Evolutionary conservation across 192 early-diverging fungal species (phyloP), one percentile per base, ranked within the genome.

Genomic region (Jimgerdemannia flammicorona): DNA sequence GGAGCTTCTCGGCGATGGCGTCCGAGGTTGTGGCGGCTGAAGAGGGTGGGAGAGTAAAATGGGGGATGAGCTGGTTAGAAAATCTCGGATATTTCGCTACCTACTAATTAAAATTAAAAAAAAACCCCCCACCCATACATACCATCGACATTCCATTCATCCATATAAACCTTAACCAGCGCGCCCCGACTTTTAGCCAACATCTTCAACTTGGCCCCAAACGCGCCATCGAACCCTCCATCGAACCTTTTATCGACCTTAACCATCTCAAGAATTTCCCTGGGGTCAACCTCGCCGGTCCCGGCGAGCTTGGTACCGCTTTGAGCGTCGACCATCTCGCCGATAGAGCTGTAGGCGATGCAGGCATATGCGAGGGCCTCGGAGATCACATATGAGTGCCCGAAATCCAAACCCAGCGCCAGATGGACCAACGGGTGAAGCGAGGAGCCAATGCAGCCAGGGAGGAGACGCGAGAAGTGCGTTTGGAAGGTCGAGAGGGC

Each of bases 201-300:
- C 6, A 68, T 19, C 67, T 68, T 68, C 29, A 68, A 19, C 40
- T 68, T 68, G 67, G 18, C 67, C 19, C 29, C 67, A 68, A 68
- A 68, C 29, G 8, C 67, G 9, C 40, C 29, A 68, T 68, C 67
- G 19, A 68, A 68, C 19, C 6, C 40, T 41, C 67, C 67, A 41
- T 68, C 67, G 40, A 68, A 68, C 29, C 67, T 20, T 41, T 68
- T 68, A 41, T 68, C 67, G 9, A 40, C 67, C 40, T 9, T 41
- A 19, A 68, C 40, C 29, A 41, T 68, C 67, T 68, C 67, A 7
- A 68, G 18, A 68, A 68, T 68, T 9, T 68, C 67, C 19, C 40
- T 20, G 19, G 19, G 67, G 9, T 68, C 29, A 19, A 68, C 67
- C 6, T 40, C 19, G 67, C 19, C 64, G 64, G 64, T 65, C 19